A percentile compares a stretch with the other conserved stretches of the same genome.
Conservation (phyloP, 2,329 filamentous ascomycete species). For the Monilinia fructicola region DNA sequence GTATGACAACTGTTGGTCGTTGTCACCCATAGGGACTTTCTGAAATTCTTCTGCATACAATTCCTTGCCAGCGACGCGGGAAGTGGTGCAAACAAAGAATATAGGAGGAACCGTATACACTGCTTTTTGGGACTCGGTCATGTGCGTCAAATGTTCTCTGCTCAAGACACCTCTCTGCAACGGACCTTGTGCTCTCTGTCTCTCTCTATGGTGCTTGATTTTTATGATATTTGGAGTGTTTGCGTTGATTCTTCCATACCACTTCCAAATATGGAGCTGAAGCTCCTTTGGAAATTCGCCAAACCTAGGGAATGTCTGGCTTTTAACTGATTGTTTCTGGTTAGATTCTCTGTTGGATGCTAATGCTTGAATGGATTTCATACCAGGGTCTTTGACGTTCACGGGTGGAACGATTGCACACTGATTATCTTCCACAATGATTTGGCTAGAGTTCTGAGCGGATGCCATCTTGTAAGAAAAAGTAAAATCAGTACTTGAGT, state of each 20-base stretch:
- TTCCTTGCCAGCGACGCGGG: neutral
- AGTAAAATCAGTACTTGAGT: rapidly evolving
- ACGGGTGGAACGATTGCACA: neutral
- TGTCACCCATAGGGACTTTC: neutral
- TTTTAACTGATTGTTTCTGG: neutral
- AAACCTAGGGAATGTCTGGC: neutral
- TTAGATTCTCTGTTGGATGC: neutral
- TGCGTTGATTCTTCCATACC: conserved; percentile 5
- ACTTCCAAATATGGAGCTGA: neutral
- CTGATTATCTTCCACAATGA: neutral
- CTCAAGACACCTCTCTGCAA: neutral
- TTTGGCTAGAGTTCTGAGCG: rapidly evolving
- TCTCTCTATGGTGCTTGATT: neutral
- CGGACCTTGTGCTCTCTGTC: neutral
- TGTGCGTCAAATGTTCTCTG: neutral
- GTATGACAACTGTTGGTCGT: neutral
- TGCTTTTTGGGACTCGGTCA: neutral
- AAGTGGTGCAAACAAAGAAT: neutral
- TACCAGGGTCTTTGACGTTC: neutral
- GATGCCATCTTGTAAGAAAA: too few species aligned
- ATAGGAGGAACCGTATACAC: neutral
- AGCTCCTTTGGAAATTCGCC: neutral
- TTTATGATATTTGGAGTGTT: neutral
- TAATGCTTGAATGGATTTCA: too few species aligned
- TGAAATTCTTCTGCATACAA: conserved; percentile 4